These are phyloP conservation scores for Ganoderma sinense DNA, from an alignment of 1,284 basidiomycete species.

Conservation along the genomic window DNA sequence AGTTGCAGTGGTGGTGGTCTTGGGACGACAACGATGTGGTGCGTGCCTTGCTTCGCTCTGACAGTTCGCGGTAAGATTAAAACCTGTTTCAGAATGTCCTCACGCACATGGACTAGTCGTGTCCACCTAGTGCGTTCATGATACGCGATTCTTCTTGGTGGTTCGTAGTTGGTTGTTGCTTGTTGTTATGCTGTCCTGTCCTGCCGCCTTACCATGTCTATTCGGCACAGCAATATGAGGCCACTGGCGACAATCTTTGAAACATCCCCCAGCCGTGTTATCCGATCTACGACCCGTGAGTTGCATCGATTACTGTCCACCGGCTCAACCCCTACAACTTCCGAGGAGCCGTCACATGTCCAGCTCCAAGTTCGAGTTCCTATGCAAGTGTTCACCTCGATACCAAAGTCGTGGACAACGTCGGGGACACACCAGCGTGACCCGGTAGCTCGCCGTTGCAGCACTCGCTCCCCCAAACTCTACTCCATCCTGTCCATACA, in stretches of 20 bases:
- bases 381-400: too few relatives aligned
- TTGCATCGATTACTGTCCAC: too few relatives aligned
- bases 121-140: background rate
- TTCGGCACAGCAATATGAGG: background rate
- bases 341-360: too few relatives aligned
- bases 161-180: background rate
- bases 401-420: too few relatives aligned
- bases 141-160: background rate
- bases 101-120: background rate
- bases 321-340: too few relatives aligned
- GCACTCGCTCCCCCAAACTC: too few relatives aligned
- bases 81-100: background rate
- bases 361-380: too few relatives aligned
- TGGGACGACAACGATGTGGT: conserved; percentile 9
- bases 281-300: background rate
- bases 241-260: background rate
- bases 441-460: too few relatives aligned
- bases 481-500: too few relatives aligned
- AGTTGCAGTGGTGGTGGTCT: conserved; percentile 12
- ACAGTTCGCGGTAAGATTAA: background rate
- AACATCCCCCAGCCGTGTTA: background rate
- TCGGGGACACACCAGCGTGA: too few relatives aligned
- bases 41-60: background rate
- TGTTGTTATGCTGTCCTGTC: background rate
- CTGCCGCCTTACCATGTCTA: background rate